Conservation (phyloP, 768 basidiomycete species). For the Leccinum subtestaceum region DNA sequence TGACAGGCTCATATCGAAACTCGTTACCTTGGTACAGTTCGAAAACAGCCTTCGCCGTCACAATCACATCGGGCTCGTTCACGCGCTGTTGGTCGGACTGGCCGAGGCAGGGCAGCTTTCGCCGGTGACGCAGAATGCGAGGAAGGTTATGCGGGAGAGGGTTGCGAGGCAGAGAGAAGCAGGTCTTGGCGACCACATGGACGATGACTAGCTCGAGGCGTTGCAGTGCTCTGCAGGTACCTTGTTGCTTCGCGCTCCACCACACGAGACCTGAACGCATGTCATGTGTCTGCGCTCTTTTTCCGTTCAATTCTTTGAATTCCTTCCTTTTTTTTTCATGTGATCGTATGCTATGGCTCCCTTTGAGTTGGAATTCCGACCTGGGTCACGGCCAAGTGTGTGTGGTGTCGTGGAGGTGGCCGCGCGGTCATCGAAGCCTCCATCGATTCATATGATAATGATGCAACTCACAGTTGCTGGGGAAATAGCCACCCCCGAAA, state of each 20-base stretch:
- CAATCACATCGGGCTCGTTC: conserved; percentile 81
- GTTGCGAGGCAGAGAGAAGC: conserved; percentile 39
- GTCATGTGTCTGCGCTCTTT: background rate
- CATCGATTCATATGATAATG: background rate
- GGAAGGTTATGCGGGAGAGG: conserved; percentile 43
- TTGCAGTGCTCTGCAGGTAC: background rate
- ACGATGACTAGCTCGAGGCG: conserved; percentile 35
- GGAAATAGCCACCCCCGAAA: conserved; percentile 9
- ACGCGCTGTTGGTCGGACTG: conserved; percentile 68
- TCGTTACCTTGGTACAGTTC: conserved; percentile 47
- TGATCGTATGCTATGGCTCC: conserved; percentile 5
- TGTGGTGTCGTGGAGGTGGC: background rate
- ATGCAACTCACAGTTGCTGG: background rate
- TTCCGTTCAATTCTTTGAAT: background rate
- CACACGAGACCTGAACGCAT: background rate
- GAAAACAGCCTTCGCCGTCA: conserved; percentile 86
- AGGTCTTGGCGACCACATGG: conserved; percentile 39
- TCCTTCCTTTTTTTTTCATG: background rate
- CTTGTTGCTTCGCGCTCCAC: conserved; percentile 3
- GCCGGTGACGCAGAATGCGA: conserved; percentile 45
- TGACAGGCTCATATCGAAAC: background rate
- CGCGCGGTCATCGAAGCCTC: background rate
- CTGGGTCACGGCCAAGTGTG: background rate
- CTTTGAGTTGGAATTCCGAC: conserved; percentile 8
- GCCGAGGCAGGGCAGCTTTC: conserved; percentile 68